Base-by-base conservation (phyloP, 768 basidiomycete species). In the Lactarius vividus region DNA sequence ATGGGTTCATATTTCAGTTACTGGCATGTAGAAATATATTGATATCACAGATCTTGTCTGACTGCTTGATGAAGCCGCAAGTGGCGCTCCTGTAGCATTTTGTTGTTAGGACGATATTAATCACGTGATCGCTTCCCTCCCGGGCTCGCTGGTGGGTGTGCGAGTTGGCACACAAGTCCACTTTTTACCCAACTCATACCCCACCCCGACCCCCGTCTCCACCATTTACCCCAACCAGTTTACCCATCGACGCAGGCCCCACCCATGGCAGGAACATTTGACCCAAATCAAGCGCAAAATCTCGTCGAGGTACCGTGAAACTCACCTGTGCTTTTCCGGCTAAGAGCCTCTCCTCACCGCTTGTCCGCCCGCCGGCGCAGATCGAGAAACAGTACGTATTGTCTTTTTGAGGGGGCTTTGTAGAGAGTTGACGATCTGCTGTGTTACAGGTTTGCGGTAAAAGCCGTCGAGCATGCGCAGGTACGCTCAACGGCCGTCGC, bases 401-500 rank as follows among this genome's bases (percentile, higher is more conserved):
- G 33, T 1, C 23, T 20, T 18, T 23, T 5, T 26, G 28, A n/a
- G 28, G 52, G 57, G 26, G 35, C 23, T 61, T 49, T 35, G 44
- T 52, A 37, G 11, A 7, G 28, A 28, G n/a, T 29, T 42, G 31
- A 68, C 73, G 60, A 69, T 40, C 35, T n/a, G n/a, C n/a, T n/a
- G n/a, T n/a, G n/a, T n/a, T 39, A 53, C 59, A 91, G 89, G 73
- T 94, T 95, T 74, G 93, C 93, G 29, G 96, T 99, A 63, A 93
- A 89, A 76, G 93, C 94, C 15, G 95, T 98, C 59, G 96, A 99
- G 75, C 94, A 98, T 70, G 93, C 96, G 54, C 93, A 96, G 82
- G 94, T 92, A 59, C 67, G 85, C 56, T 40, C n/a, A 28, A 60
- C 56, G 54, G 29, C 11, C 58, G 61, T 46, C 15, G 16, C 15